A percentile compares a stretch with the other conserved stretches of the same genome.
phyloP scores from a whole-genome alignment of 192 early-diverging fungal genomes.

The Gryganskiella cystojenkinii region DNA sequence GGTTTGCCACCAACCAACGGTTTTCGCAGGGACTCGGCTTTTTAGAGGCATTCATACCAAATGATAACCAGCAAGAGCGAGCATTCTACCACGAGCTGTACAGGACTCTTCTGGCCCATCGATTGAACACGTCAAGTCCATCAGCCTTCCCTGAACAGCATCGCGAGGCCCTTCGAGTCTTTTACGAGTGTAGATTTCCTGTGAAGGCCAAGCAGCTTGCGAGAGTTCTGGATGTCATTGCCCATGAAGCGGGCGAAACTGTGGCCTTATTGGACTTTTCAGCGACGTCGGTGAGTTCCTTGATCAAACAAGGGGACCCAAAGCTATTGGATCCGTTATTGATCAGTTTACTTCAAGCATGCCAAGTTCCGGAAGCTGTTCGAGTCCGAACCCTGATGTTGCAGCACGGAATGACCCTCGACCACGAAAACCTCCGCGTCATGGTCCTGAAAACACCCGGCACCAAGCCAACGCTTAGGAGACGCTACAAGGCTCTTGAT shows the following conservation, averaged over 20 bases:
- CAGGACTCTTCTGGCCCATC: no score
- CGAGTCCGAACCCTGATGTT: conserved; percentile 30
- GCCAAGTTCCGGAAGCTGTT: conserved; percentile 16
- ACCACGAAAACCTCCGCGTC: conserved; percentile 13
- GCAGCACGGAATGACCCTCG: conserved; percentile 1
- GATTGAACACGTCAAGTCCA: no score
- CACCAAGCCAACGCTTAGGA: no score
- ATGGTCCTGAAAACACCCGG: conserved; percentile 6
- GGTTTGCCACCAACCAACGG: conserved; percentile 8
- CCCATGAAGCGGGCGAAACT: no score
- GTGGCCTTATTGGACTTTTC: conserved; percentile 8
- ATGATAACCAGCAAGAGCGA: background rate
- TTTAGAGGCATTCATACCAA: conserved; percentile 15
- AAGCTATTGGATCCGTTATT: conserved; percentile 14
- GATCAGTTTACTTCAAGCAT: conserved; percentile 1
- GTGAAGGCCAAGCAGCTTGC: background rate
- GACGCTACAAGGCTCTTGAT: no score
- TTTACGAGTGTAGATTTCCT: background rate
- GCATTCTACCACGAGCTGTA: conserved; percentile 1
- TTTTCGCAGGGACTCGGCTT: conserved; percentile 17
- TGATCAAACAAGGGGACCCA: conserved; percentile 11
- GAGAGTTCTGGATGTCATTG: background rate
- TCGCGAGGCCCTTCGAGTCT: background rate
- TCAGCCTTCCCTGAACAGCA: no score
- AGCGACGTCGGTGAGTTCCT: conserved; percentile 7